phyloP scores from a whole-genome alignment of 2,329 filamentous ascomycete genomes.

The Arthroderma sp. region DNA sequence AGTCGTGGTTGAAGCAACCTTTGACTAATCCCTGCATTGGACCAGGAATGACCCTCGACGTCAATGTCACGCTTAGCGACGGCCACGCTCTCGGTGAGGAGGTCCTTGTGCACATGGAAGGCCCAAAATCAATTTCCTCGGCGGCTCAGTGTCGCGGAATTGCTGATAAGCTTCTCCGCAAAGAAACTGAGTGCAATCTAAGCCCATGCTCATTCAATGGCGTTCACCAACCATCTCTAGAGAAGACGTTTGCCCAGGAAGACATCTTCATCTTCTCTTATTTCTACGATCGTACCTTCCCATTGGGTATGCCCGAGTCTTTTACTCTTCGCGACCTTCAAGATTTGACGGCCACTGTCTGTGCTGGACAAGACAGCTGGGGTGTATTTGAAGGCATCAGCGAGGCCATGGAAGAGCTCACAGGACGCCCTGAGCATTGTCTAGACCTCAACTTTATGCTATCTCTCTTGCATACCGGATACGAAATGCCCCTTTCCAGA shows the following conservation, averaged over 20 bases:
- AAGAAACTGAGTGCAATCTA: conserved; percentile 68
- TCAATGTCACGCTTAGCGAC: conserved; percentile 58
- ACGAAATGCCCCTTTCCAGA: conserved; percentile 92
- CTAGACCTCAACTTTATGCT: conserved; percentile 96
- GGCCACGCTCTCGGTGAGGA: conserved; percentile 52
- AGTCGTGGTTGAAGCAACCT: conserved; percentile 56
- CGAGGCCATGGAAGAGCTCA: conserved; percentile 66
- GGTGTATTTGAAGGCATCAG: conserved; percentile 64
- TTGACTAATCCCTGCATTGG: conserved; percentile 77
- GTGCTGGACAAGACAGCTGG: conserved; percentile 65
- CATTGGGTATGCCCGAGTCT: conserved; percentile 94
- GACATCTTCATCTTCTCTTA: conserved; percentile 96
- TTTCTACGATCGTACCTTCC: conserved; percentile 90
- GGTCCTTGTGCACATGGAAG: conserved; percentile 72
- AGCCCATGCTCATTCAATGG: conserved; percentile 98
- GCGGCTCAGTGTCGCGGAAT: conserved; percentile 80
- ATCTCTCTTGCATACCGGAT: conserved; percentile 81
- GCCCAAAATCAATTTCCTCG: conserved; percentile 54
- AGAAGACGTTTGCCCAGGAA: conserved; percentile 81
- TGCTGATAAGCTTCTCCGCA: conserved; percentile 80
- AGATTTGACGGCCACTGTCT: conserved; percentile 73
- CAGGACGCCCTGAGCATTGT: conserved; percentile 76
- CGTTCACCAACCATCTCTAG: conserved; percentile 81
- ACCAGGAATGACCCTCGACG: conserved; percentile 60
- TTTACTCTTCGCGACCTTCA: conserved; percentile 87